Conservation (phyloP, 169 alveolate species). For the Plasmodium sp. region DNA sequence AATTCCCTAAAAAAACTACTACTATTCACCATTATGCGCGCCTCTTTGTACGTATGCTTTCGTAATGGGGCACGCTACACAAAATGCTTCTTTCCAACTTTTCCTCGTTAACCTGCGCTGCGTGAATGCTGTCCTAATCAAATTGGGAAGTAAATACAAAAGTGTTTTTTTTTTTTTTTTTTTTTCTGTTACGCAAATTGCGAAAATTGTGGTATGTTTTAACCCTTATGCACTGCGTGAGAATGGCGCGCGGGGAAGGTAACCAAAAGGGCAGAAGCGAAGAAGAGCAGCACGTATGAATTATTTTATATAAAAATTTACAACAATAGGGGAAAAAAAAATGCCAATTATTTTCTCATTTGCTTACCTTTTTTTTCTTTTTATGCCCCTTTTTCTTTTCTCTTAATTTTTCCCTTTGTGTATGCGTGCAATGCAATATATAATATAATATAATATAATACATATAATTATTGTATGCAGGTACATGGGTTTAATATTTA, state of each 20-base stretch:
- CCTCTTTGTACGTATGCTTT: neutral
- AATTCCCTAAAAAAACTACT: neutral
- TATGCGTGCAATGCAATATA: neutral
- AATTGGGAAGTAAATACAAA: neutral
- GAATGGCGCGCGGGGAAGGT: neutral
- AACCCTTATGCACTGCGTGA: neutral
- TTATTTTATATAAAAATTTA: neutral
- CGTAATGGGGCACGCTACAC: neutral
- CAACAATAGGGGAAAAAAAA: neutral
- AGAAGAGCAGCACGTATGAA: neutral
- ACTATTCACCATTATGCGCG: neutral
- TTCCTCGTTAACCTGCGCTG: neutral
- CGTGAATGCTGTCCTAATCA: neutral
- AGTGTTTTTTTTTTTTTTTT: neutral
- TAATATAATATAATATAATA: too few species aligned
- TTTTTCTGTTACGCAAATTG: neutral
- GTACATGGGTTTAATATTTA: neutral
- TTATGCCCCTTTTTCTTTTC: neutral
- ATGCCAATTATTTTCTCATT: neutral
- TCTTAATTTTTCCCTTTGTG: neutral
- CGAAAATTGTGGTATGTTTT: neutral
- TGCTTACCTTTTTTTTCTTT: too few species aligned
- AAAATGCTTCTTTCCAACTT: neutral
- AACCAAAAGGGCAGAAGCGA: neutral
- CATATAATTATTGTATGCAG: neutral